Evolutionary conservation across 306 rosid genomes (phyloP).

Genomic region (Luffa aegyptiaca): DNA sequence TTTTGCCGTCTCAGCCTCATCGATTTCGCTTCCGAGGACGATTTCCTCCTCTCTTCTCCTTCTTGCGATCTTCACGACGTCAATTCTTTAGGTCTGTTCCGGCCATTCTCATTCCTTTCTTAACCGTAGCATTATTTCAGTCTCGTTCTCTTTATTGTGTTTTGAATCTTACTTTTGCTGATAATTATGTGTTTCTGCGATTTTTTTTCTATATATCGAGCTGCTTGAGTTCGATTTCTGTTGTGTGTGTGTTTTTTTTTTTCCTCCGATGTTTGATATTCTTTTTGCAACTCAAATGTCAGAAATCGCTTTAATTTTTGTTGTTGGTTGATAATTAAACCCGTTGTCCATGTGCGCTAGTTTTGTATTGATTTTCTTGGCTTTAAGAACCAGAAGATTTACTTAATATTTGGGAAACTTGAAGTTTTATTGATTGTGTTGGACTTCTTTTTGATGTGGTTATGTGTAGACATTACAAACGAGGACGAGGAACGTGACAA

Average conservation of each 20-base stretch:
- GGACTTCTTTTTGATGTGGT: background rate
- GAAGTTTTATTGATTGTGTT: background rate
- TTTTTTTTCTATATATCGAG: background rate
- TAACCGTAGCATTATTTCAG: too few relatives aligned
- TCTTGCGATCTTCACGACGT: constrained; percentile 13
- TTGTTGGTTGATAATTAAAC: background rate
- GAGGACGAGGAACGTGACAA: constrained; percentile 10
- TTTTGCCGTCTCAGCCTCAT: constrained; percentile 73
- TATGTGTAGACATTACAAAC: constrained; percentile 6
- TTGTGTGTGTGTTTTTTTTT: background rate
- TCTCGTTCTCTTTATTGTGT: background rate
- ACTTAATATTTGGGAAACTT: background rate
- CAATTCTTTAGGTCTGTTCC: constrained; percentile 29
- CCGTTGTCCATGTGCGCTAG: background rate
- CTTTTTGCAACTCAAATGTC: background rate
- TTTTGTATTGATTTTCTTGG: background rate
- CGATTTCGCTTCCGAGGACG: constrained; percentile 81
- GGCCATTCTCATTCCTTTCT: background rate
- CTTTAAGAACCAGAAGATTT: background rate
- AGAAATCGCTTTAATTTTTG: background rate
- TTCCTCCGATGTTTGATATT: background rate
- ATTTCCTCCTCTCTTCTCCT: constrained; percentile 55
- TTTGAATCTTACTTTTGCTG: background rate
- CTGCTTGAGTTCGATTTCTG: background rate
- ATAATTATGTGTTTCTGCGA: background rate